These are phyloP conservation scores for Hyaloscypha finlandica DNA, from an alignment of 495 filamentous ascomycete genomes.

Conservation along the genomic window DNA sequence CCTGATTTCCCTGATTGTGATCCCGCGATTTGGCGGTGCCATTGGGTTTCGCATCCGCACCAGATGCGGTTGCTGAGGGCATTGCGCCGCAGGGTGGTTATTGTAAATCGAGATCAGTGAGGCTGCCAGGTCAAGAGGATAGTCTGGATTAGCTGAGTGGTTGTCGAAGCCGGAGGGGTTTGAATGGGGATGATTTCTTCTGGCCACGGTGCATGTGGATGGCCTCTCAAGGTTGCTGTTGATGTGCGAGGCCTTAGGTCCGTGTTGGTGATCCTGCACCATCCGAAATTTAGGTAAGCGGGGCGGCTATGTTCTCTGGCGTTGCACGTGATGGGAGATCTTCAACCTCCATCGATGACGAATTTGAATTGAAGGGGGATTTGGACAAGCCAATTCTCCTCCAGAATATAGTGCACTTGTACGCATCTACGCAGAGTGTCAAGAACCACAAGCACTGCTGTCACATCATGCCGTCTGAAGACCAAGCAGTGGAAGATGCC, in stretches of 20 bases:
- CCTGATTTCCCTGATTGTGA: conserved; percentile 93
- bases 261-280: neutral
- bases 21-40: conserved; percentile 71
- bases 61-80: conserved; percentile 76
- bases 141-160: neutral
- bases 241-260: neutral
- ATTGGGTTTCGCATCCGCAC: conserved; percentile 50
- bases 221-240: neutral
- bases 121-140: neutral
- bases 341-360: neutral
- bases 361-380: neutral
- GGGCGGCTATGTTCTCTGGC: neutral
- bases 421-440: neutral
- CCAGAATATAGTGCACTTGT: neutral
- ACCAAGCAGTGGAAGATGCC: conserved; percentile 29
- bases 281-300: neutral
- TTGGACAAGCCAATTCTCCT: neutral
- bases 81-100: conserved; percentile 47
- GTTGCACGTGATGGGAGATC: neutral
- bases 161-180: neutral
- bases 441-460: neutral
- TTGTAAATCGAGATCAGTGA: neutral
- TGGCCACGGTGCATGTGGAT: conserved; percentile 5
- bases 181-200: neutral
- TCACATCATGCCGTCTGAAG: conserved; percentile 16